Base-by-base conservation (phyloP, 176 grass and related monocot species). In the Tuctoria greenei region DNA sequence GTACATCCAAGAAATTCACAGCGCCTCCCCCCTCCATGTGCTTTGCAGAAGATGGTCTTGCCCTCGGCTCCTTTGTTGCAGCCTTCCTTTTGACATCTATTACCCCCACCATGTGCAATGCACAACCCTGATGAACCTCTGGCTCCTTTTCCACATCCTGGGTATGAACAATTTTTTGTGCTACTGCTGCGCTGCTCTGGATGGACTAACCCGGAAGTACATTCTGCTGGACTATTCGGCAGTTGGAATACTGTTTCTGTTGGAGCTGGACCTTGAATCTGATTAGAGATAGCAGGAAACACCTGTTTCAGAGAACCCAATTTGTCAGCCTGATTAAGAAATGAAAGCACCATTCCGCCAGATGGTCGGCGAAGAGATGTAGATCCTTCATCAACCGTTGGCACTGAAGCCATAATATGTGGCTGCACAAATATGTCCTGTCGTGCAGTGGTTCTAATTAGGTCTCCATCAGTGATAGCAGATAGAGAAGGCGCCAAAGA, bases 61-160 rank as follows among this genome's bases (percentile, higher is more conserved):
- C 94, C 94, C 79, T 97, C 94, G 11, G 94, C 94, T 50, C 94
- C 94, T 80, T 93, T 97, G n/a, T 54, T 47, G 11, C 93, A 97
- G 15, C 90, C 88, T 18, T 76, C 85, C 71, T 78, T 97, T 56
- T 91, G 42, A 77, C 93, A 97, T 86, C 88, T 88, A 67, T 75
- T 81, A 10, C 92, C 96, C 14, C 96, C 96, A 52, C 96, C 96
- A 10, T 95, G 96, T 7, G 80, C 82, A 74, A 99, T 99, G 85
- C 96, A 99, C 35, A 37, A 72, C 27, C 89, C 89, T 28, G 95
- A 95, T 20, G 95, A 88, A 77, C 96, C 96, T 66, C 96, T 87
- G 4, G 89, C 96, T 51, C 92, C 96, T 88, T 90, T 99, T 27
- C 7, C 57, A 69, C 96, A 99, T 69, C 89, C 85, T 77, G 61